These are phyloP conservation scores for Brassica rapa DNA, from an alignment of 345 rosid genomes.

Conservation along the genomic window DNA sequence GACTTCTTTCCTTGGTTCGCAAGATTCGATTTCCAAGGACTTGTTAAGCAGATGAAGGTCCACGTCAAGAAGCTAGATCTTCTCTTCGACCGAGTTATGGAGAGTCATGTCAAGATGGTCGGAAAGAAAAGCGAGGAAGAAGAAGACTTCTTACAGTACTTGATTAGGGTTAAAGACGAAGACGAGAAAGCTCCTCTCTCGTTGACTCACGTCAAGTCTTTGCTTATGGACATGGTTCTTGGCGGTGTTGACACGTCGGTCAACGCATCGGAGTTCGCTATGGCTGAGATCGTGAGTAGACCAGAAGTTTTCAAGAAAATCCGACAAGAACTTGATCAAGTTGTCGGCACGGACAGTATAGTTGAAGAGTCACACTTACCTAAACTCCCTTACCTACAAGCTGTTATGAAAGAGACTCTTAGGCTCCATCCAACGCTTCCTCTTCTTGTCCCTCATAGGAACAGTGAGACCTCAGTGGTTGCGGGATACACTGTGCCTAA, in stretches of 20 bases:
- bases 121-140: slow-evolving; percentile 16
- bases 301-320: slow-evolving; percentile 42
- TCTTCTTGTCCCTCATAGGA: slow-evolving; percentile 45
- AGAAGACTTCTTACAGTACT: slow-evolving; percentile 56
- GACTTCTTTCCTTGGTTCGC: slow-evolving; percentile 53
- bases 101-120: slow-evolving; percentile 29
- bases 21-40: slow-evolving; percentile 60
- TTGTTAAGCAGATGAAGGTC: slow-evolving; percentile 39
- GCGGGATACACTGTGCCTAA: slow-evolving; percentile 53
- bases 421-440: slow-evolving; percentile 61
- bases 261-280: slow-evolving; percentile 53
- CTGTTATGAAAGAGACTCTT: slow-evolving; percentile 49
- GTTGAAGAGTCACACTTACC: slow-evolving; percentile 59
- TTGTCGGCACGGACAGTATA: slow-evolving; percentile 44
- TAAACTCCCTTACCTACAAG: slow-evolving; percentile 42
- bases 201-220: slow-evolving; percentile 39
- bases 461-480: slow-evolving; percentile 39
- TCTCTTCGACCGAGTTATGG: slow-evolving; percentile 38
- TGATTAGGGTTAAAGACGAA: slow-evolving; percentile 44
- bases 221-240: slow-evolving; percentile 43
- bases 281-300: slow-evolving; percentile 51
- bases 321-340: slow-evolving; percentile 41
- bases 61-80: slow-evolving; percentile 23
- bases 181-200: slow-evolving; percentile 44
- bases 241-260: slow-evolving; percentile 47